Evolutionary conservation across 306 rosid genomes (phyloP).

Genomic region (Vigna mungo): DNA sequence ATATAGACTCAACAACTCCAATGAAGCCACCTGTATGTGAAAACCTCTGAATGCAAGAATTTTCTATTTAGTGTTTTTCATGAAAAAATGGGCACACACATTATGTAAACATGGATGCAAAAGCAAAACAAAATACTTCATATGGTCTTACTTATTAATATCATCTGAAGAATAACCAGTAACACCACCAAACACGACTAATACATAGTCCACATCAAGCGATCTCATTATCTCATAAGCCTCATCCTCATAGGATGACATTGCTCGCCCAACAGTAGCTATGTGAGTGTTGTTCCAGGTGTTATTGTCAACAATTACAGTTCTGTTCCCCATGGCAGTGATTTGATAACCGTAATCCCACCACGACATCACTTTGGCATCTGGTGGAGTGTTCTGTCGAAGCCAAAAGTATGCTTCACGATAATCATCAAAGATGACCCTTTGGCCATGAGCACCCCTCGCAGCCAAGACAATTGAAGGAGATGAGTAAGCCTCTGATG

Average conservation of each 20-base stretch:
- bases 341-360: conserved; percentile 99
- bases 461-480: conserved; percentile 99
- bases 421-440: conserved; percentile 96
- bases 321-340: conserved; percentile 99
- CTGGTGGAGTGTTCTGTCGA: conserved; percentile 91
- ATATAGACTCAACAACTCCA: conserved; percentile 33
- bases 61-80: conserved; percentile 20
- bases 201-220: conserved; percentile 93
- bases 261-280: conserved; percentile 99
- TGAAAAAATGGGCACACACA: conserved; percentile 17
- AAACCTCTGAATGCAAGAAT: conserved; percentile 17
- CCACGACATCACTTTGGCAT: conserved; percentile 99
- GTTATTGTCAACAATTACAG: conserved; percentile 98
- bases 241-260: conserved; percentile 98
- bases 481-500: conserved; percentile 99
- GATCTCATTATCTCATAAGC: conserved; percentile 95
- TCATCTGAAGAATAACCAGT: conserved; percentile 99
- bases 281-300: conserved; percentile 99
- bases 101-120: conserved; percentile 10
- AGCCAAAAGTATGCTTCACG: conserved; percentile 99
- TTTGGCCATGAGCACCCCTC: conserved; percentile 96
- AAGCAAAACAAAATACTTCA: conserved; percentile 34
- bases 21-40: conserved; percentile 28
- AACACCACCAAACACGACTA: conserved; percentile 98
- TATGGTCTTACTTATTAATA: conserved; percentile 87